These are phyloP conservation scores for Marasmius sp. DNA, from an alignment of 1,284 basidiomycete genomes.

Conservation along the genomic window DNA sequence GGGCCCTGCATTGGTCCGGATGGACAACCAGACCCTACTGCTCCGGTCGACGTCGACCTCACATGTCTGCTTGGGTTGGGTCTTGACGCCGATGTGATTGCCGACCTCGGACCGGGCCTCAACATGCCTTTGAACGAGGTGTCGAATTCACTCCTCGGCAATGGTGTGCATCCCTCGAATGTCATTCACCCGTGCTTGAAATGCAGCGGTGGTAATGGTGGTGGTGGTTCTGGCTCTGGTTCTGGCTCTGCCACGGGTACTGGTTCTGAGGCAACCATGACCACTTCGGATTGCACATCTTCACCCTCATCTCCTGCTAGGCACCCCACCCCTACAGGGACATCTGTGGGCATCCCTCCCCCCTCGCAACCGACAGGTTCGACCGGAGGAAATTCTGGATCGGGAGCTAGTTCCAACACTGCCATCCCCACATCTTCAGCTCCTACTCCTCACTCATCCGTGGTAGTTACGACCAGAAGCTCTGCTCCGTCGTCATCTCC, in stretches of 20 bases:
- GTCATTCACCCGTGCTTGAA: not conserved
- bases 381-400: no score
- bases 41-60: not conserved
- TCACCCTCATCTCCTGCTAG: not conserved
- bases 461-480: no score
- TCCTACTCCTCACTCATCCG: no score
- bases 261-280: not conserved
- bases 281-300: not conserved
- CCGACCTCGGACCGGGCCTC: not conserved
- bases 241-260: not conserved
- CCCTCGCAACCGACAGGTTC: no score
- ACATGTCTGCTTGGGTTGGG: not conserved
- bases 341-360: no score
- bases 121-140: not conserved
- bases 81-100: not conserved
- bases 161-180: not conserved
- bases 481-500: no score
- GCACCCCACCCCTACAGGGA: no score
- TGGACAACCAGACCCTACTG: not conserved
- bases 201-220: not conserved
- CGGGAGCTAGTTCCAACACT: no score
- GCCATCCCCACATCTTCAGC: no score
- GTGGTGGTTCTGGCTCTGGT: not conserved
- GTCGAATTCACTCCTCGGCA: not conserved
- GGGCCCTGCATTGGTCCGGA: not conserved